Conservation (phyloP, 1,284 basidiomycete genomes). For the Cryptococcus sp. region DNA sequence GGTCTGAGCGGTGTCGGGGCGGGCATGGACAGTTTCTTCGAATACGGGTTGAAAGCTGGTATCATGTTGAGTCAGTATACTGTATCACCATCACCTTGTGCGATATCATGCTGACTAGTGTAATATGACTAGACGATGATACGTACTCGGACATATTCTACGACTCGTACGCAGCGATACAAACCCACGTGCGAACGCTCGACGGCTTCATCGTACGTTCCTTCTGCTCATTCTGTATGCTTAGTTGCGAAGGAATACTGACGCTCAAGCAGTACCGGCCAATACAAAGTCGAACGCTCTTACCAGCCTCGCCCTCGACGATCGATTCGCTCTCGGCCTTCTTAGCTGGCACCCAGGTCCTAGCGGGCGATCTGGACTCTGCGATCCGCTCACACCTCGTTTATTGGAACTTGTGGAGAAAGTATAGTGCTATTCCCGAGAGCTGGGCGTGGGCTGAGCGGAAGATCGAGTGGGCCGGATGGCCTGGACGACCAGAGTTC, state of each 20-base stretch:
- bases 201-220: conserved; percentile 82
- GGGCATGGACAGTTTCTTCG: conserved; percentile 90
- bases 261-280: conserved; percentile 40
- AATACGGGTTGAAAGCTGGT: conserved; percentile 71
- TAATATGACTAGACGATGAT: conserved; percentile 65
- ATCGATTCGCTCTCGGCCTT: conserved; percentile 57
- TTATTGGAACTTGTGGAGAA: conserved; percentile 87
- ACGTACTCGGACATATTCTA: conserved; percentile 87
- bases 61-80: conserved; percentile 72
- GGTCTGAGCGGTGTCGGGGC: conserved; percentile 81
- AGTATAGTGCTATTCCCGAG: conserved; percentile 82
- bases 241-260: background rate
- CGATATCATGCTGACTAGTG: background rate
- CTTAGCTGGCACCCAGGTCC: conserved; percentile 65
- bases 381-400: conserved; percentile 82
- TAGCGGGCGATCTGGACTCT: conserved; percentile 84
- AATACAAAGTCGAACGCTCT: conserved; percentile 34
- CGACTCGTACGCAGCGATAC: conserved; percentile 82
- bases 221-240: background rate
- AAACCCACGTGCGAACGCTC: conserved; percentile 74
- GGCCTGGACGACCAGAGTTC: conserved; percentile 84
- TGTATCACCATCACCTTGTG: conserved; percentile 14
- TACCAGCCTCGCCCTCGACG: conserved; percentile 30
- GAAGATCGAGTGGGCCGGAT: conserved; percentile 73
- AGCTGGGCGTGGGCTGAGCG: conserved; percentile 78